Evolutionary conservation across 805 yeast genomes (phyloP).

Genomic region (Maudiozyma pseudohumilis): DNA sequence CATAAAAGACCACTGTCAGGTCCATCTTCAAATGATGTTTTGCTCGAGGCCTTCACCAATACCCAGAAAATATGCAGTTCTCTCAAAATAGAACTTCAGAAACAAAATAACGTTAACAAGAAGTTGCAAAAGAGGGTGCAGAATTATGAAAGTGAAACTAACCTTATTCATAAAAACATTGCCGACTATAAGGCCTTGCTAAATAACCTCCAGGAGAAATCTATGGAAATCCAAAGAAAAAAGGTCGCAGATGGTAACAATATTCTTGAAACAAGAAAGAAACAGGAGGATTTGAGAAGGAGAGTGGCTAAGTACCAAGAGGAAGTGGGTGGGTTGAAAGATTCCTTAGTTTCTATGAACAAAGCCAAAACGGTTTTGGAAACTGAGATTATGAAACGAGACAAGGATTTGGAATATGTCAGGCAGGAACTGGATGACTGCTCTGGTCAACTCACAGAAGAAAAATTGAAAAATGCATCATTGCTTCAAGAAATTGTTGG

Average conservation of each 20-base stretch:
- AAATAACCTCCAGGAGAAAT: constrained; percentile 15
- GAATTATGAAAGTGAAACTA: constrained; percentile 16
- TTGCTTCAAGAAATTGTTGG: constrained; percentile 15
- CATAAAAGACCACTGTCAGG: constrained; percentile 1
- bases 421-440: constrained; percentile 33
- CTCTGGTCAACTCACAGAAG: constrained; percentile 39
- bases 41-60: constrained; percentile 32
- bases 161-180: constrained; percentile 16
- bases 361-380: constrained; percentile 15
- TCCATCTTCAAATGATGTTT: constrained; percentile 29
- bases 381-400: constrained; percentile 16
- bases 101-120: constrained; percentile 20
- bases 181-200: constrained; percentile 18
- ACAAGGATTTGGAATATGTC: constrained; percentile 29
- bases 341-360: constrained; percentile 19
- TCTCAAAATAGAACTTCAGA: constrained; percentile 27
- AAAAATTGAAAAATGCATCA: constrained; percentile 31
- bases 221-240: constrained; percentile 16
- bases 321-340: constrained; percentile 17
- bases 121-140: constrained; percentile 20
- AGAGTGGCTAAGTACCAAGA: constrained; percentile 15
- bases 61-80: constrained; percentile 30
- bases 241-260: constrained; percentile 16
- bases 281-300: constrained; percentile 11
- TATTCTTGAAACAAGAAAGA: constrained; percentile 18